These are phyloP conservation scores for Mrakia hoshinonis DNA, from an alignment of 768 basidiomycete genomes.

Conservation along the genomic window DNA sequence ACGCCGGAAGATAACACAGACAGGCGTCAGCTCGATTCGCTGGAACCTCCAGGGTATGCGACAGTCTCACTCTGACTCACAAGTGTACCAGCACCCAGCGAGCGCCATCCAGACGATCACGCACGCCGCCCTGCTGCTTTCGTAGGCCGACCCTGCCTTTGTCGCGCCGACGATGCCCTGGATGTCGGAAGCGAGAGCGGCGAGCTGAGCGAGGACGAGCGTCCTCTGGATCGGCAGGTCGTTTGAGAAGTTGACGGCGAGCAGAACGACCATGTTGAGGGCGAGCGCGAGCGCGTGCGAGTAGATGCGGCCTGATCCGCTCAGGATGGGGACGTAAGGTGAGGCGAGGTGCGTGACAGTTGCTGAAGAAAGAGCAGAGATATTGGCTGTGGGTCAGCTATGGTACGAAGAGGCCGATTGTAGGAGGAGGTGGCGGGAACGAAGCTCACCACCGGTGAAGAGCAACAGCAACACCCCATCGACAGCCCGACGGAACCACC, in stretches of 20 bases:
- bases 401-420: not conserved
- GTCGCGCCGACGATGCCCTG: not conserved
- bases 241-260: not conserved
- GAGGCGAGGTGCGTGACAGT: not conserved
- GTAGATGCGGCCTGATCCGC: not conserved
- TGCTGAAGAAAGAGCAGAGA: not conserved
- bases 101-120: not conserved
- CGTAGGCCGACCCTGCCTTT: no score
- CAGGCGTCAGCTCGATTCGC: not conserved
- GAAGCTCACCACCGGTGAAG: not conserved
- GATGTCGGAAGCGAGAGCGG: not conserved
- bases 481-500: slow-evolving; percentile 7
- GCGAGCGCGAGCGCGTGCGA: slow-evolving; percentile 2
- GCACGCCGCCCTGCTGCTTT: not conserved
- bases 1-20: not conserved
- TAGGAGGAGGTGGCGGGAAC: not conserved
- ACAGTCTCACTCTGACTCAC: not conserved
- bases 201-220: not conserved
- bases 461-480: not conserved
- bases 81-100: not conserved
- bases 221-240: not conserved
- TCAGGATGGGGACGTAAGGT: not conserved
- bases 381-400: not conserved
- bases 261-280: not conserved
- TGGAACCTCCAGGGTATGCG: not conserved